A percentile compares a stretch with the other conserved stretches of the same genome.
Conservation (phyloP, 257 asterid genomes). For the Ilex aquifolium region DNA sequence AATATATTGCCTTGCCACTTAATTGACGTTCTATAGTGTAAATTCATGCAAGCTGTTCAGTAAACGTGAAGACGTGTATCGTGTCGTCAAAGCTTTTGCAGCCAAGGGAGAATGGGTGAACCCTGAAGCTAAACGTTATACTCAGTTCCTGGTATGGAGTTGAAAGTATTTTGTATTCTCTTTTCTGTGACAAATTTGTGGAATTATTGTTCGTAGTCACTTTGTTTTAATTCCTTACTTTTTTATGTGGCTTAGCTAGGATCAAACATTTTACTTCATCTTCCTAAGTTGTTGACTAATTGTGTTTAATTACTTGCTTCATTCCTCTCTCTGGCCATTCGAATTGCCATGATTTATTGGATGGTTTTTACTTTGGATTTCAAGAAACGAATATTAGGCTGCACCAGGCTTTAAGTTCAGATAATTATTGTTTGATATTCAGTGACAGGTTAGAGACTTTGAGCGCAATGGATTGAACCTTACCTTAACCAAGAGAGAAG, state of each 20-base stretch:
- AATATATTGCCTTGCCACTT: not conserved
- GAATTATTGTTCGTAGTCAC: not conserved
- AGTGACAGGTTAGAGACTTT: slow-evolving; percentile 97
- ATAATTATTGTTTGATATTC: slow-evolving; percentile 41
- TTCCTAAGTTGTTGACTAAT: not conserved
- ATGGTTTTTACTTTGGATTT: too few species aligned
- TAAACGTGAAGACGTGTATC: slow-evolving; percentile 87
- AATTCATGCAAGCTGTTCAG: slow-evolving; percentile 40
- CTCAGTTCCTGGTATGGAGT: slow-evolving; percentile 64
- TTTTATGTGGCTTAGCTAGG: not conserved
- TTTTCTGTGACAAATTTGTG: slow-evolving; percentile 1
- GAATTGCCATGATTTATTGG: too few species aligned
- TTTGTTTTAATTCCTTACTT: not conserved
- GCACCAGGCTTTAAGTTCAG: slow-evolving; percentile 23
- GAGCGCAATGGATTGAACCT: slow-evolving; percentile 88
- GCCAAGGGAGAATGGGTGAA: slow-evolving; percentile 55
- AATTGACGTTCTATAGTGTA: not conserved
- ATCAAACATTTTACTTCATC: not conserved
- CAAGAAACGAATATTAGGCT: too few species aligned
- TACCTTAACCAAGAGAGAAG: slow-evolving; percentile 78
- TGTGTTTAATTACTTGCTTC: not conserved
- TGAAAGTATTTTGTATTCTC: slow-evolving; percentile 5
- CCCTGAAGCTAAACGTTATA: slow-evolving; percentile 63
- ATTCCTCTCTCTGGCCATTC: not conserved
- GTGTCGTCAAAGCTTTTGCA: slow-evolving; percentile 68